Base-by-base conservation (phyloP, 202 grass and related monocot species). In the Carex sylvatica region DNA sequence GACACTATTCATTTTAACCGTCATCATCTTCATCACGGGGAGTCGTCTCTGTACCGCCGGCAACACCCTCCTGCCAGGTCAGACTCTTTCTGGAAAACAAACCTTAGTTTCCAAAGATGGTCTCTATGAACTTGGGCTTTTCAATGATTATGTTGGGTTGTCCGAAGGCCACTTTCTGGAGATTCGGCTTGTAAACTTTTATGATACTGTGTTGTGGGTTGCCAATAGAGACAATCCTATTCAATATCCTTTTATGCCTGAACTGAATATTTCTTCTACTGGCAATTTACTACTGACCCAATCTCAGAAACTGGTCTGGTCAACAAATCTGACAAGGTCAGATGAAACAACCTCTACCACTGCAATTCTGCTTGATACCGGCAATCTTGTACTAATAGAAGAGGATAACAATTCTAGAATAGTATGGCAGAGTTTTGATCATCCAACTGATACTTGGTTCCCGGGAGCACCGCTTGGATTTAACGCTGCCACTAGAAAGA, bases 61-160 rank as follows among this genome's bases (percentile, higher is more conserved):
- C 5, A 74, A 88, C 40, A 88, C 86, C 22, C 86, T 88, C 22
- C 26, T 84, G 44, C 74, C 82, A 65, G 82, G 86, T 23, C 82
- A 88, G 78, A 19, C 56, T 16, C 65, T 88, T 24, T 54, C 9
- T 10, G 9, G 0, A 5, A 56, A 44, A 7, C 56, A 76, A 54
- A 84, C 22, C 24, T 76, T 83, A 36, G 22, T 83, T 49, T 83
- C 67, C 19, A 24, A 72, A 20, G 42, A 82, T 52, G 61, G 61
- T 82, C 9, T 69, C 63, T 83, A 54, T 31, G 6, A 72, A 38
- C 73, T 86, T 3, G 79, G 85, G 42, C 52, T 59, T 24, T 16
- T 80, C 15, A 1, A 6, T 38, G 5, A 38, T 38, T 38, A 6
- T 38, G 36, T 5, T 5, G 36, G 36, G 36, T 6, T 0, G 5